Percentiles rank a stretch among this genome's conserved stretches.
phyloP scores from a whole-genome alignment of 306 rosid genomes.

The Gastrolobium bilobum region DNA sequence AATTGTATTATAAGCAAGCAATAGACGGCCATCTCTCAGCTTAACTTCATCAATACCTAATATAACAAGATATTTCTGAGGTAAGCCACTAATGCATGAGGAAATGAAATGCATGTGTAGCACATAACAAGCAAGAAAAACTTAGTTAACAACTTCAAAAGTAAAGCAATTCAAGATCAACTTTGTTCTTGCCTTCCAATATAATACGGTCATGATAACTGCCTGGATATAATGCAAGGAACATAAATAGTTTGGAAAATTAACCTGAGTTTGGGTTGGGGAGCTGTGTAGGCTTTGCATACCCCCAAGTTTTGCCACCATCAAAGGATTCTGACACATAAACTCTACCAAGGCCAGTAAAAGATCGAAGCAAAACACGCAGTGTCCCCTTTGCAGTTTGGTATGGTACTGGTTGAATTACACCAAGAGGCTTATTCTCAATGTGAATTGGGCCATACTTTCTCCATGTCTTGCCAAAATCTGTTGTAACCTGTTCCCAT shows the following conservation, averaged over 20 bases:
- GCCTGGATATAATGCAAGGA: constrained; percentile 10
- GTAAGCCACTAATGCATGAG: constrained; percentile 37
- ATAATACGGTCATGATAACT: not conserved
- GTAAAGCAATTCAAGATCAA: constrained; percentile 29
- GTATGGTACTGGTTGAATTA: constrained; percentile 94
- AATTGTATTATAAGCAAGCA: constrained; percentile 76
- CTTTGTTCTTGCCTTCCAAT: constrained; percentile 18
- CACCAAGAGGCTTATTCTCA: constrained; percentile 71
- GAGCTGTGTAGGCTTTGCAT: constrained; percentile 77
- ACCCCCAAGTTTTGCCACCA: constrained; percentile 79
- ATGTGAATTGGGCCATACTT: constrained; percentile 85
- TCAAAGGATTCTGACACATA: constrained; percentile 84
- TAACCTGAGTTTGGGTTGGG: constrained; percentile 97
- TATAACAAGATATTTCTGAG: constrained; percentile 10
- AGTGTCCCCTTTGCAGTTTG: constrained; percentile 77
- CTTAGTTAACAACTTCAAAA: constrained; percentile 8
- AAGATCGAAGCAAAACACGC: constrained; percentile 86
- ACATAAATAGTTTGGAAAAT: constrained; percentile 35
- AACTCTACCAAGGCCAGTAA: constrained; percentile 63
- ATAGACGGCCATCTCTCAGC: constrained; percentile 72
- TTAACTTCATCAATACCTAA: constrained; percentile 93
- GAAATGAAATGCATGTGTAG: constrained; percentile 18
- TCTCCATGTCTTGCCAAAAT: constrained; percentile 79
- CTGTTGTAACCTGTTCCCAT: constrained; percentile 70
- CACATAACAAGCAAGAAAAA: not conserved